phyloP scores from a whole-genome alignment of 164 flowering plant genomes.

The Nelumbo lutea region DNA sequence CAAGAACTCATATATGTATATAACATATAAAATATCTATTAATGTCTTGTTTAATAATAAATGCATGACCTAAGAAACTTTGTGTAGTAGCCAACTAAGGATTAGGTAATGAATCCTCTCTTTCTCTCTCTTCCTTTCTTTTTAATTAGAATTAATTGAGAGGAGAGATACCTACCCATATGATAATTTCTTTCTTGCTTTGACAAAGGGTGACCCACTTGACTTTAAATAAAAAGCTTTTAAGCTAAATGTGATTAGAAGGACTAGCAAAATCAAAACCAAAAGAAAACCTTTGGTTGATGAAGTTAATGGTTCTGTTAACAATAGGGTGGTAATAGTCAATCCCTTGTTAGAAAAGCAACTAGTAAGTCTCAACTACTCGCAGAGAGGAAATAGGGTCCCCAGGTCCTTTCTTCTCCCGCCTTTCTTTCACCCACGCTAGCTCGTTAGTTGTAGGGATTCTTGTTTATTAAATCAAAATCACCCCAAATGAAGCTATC shows the following conservation, averaged over 20 bases:
- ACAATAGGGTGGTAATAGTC: slow-evolving; percentile 14
- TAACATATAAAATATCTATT: neutral
- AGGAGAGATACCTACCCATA: slow-evolving; percentile 17
- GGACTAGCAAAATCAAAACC: neutral
- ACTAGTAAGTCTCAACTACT: slow-evolving; percentile 19
- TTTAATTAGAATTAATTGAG: neutral
- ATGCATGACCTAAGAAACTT: slow-evolving; percentile 25
- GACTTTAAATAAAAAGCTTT: slow-evolving; percentile 4
- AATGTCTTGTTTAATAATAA: neutral
- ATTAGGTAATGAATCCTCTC: slow-evolving; percentile 20
- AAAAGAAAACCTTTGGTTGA: neutral
- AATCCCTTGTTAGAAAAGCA: slow-evolving; percentile 26
- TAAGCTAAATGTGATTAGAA: no score
- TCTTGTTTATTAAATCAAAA: neutral
- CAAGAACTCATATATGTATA: neutral
- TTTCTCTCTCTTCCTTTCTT: neutral
- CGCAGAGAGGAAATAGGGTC: neutral
- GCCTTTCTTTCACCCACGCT: neutral
- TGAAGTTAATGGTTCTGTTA: neutral
- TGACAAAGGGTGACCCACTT: slow-evolving; percentile 19
- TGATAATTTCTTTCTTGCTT: slow-evolving; percentile 6
- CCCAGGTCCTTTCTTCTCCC: neutral
- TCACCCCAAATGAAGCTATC: neutral
- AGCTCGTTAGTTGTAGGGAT: neutral
- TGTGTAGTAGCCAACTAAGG: slow-evolving; percentile 16